Conservation (phyloP, 352 stramenopile species). For the Globisporangium viniferum region DNA sequence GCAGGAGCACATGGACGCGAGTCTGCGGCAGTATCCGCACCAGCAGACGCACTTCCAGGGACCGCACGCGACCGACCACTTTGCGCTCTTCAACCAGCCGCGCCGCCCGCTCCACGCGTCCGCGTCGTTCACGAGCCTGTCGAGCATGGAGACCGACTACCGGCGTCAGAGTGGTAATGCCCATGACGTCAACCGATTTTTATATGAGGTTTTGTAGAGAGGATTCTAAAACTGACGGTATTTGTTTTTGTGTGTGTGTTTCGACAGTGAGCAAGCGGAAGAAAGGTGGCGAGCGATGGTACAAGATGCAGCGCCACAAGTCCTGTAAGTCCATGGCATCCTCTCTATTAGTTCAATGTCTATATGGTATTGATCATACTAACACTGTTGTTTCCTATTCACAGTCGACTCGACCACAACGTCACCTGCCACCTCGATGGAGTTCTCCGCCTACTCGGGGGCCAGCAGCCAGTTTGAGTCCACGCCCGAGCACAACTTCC, state of each 20-base stretch:
- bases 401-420: conserved; percentile 55
- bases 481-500: conserved; percentile 35
- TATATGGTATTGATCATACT: background rate
- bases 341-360: background rate
- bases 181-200: background rate
- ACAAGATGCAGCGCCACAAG: conserved; percentile 63
- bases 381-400: background rate
- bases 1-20: conserved; percentile 33
- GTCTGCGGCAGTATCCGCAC: conserved; percentile 41
- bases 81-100: conserved; percentile 19
- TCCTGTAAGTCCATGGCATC: conserved; percentile 22
- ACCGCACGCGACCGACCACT: conserved; percentile 12
- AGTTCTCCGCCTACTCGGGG: conserved; percentile 24
- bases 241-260: conserved; percentile 11
- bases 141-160: conserved; percentile 71
- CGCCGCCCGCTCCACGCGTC: conserved; percentile 56
- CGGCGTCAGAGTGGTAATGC: conserved; percentile 41
- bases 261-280: conserved; percentile 54
- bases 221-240: background rate
- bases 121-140: conserved; percentile 68
- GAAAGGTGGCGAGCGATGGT: conserved; percentile 57
- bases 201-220: background rate
- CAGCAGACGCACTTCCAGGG: conserved; percentile 26
- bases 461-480: conserved; percentile 29
- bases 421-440: conserved; percentile 39